Base-by-base conservation (phyloP, 805 yeast species). In the Candida gorgasii region DNA sequence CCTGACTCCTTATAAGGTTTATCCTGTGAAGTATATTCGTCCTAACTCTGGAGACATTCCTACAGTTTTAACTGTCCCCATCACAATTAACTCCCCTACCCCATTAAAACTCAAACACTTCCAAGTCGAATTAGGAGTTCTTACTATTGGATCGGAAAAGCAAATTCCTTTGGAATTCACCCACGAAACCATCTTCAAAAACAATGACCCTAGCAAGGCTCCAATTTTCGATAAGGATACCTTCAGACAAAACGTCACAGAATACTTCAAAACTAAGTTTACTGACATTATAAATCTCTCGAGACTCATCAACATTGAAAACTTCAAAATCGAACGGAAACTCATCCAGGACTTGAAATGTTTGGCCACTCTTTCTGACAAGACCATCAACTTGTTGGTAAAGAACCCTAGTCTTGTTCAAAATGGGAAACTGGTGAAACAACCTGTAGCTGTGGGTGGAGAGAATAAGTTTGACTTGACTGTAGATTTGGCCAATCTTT, bases 141-240 rank as follows among this genome's bases (percentile, higher is more conserved):
- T 61, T 23, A 62, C 72, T 15, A 46, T 62, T 13, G 51, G 58
- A 32, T 62, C 73, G 1, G 56, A 59, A 36, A 48, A 51, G 18
- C 63, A 69, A 2, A 63, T 69, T 9, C 73, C 75, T 1, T 41
- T 69, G 8, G 75, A 68, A 50, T 43, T 69, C 20, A 56, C 59
- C 42, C 71, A 67, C 46, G 70, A 63, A 31, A 52, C 63, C 13
- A 47, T 69, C 1, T 65, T 58, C 47, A 54, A 54, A 36, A 61
- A 59, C 33, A 31, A 47, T 24, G 28, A 40, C n/a, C 37, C 43
- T 6, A 30, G 32, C 12, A 37, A 17, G 8, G 41, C 36, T 5
- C 41, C 39, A 13, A 49, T 42, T 16, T 40, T 35, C 12, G 55
- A 53, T 34, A 17, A 28, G 3, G 71, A 68, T 36, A 54, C 54